Conservation (phyloP, 2,329 filamentous ascomycete species). For the Hirsutella minnesotensis region DNA sequence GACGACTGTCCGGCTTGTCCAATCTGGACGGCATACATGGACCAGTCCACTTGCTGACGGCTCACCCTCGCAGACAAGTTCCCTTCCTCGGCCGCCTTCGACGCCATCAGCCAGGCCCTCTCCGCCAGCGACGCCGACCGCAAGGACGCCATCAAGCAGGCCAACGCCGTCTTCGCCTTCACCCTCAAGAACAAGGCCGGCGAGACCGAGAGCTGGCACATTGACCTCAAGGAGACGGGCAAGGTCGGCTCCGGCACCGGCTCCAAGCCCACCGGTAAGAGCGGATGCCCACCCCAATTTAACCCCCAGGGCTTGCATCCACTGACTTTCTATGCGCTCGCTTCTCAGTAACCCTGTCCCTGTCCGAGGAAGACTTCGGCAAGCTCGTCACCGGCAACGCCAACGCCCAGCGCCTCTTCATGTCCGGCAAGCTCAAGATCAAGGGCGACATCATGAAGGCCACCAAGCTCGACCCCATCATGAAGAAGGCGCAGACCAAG, state of each 20-base stretch:
- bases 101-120: constrained; percentile 68
- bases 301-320: constrained; percentile 35
- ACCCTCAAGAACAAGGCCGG: constrained; percentile 79
- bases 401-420: constrained; percentile 91
- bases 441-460: constrained; percentile 98
- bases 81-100: constrained; percentile 84
- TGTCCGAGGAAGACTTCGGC: constrained; percentile 79
- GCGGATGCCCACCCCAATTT: constrained; percentile 54
- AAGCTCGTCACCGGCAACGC: constrained; percentile 77
- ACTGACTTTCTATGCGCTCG: background rate
- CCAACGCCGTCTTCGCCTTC: constrained; percentile 80
- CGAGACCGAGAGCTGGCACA: constrained; percentile 78
- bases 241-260: constrained; percentile 67
- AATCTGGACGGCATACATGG: background rate
- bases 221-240: constrained; percentile 88
- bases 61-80: constrained; percentile 53
- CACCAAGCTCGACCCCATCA: constrained; percentile 86
- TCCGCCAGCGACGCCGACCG: constrained; percentile 56
- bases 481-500: constrained; percentile 78
- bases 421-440: constrained; percentile 97
- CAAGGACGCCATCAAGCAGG: constrained; percentile 83
- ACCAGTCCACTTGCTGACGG: background rate
- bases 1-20: background rate
- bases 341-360: constrained; percentile 63
- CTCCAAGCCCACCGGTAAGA: constrained; percentile 71